Conservation (phyloP, 495 filamentous ascomycete species). For the Barbatosphaeria neglecta region DNA sequence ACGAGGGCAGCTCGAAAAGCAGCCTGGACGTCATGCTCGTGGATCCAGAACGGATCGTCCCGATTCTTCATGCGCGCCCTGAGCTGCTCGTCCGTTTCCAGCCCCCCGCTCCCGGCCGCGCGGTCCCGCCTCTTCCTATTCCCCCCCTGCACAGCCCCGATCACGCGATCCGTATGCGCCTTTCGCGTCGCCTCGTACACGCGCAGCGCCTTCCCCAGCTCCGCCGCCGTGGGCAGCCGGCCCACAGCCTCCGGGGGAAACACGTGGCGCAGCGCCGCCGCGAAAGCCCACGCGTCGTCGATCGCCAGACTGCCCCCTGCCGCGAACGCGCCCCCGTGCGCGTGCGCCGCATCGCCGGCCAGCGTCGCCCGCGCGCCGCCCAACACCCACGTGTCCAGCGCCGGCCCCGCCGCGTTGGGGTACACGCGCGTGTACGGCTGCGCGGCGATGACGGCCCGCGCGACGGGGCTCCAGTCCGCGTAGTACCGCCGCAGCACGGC, state of each 20-base stretch:
- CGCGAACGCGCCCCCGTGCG: slow-evolving; percentile 39
- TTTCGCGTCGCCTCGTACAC: slow-evolving; percentile 31
- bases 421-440: slow-evolving; percentile 31
- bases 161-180: slow-evolving; percentile 28
- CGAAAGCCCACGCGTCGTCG: slow-evolving; percentile 29
- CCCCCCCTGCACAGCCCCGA: slow-evolving; percentile 26
- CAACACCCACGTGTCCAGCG: slow-evolving; percentile 31
- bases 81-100: slow-evolving; percentile 29
- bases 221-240: slow-evolving; percentile 6
- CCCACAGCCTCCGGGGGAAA: slow-evolving; percentile 9
- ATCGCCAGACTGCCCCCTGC: slow-evolving; percentile 41
- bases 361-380: slow-evolving; percentile 24
- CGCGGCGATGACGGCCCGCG: slow-evolving; percentile 27
- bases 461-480: slow-evolving; percentile 33
- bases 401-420: slow-evolving; percentile 30
- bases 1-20: slow-evolving; percentile 28
- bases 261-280: slow-evolving; percentile 12
- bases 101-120: slow-evolving; percentile 5
- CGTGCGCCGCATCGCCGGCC: slow-evolving; percentile 37
- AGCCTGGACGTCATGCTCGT: slow-evolving; percentile 35
- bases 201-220: slow-evolving; percentile 18
- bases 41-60: slow-evolving; percentile 29
- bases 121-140: slow-evolving; percentile 16
- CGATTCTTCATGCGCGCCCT: slow-evolving; percentile 24
- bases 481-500: slow-evolving; percentile 27